These are phyloP conservation scores for Pythium chondricola DNA, from an alignment of 352 stramenopile species.

Conservation along the genomic window DNA sequence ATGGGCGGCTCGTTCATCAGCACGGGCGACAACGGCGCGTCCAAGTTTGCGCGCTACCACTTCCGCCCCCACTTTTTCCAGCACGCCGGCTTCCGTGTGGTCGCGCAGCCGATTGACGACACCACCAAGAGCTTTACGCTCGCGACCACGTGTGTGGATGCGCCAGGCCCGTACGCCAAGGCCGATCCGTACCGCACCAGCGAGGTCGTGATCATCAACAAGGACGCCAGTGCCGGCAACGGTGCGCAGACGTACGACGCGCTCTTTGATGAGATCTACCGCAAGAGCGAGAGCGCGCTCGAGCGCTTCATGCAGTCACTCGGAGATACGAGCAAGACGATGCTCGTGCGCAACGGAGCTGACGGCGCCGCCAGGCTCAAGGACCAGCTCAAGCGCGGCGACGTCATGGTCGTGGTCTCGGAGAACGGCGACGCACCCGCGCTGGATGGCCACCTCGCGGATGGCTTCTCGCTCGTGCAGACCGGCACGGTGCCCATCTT, in stretches of 20 bases:
- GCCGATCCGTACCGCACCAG: constrained; percentile 56
- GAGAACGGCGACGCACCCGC: constrained; percentile 23
- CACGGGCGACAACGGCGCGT: constrained; percentile 91
- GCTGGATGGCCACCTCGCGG: constrained; percentile 19
- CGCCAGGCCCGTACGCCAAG: constrained; percentile 47
- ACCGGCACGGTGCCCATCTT: constrained; percentile 44
- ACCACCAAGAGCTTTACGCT: constrained; percentile 45
- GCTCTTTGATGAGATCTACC: constrained; percentile 52
- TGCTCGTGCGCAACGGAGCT: constrained; percentile 38
- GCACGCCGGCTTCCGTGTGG: constrained; percentile 93
- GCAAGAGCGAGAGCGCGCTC: constrained; percentile 52
- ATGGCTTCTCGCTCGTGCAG: constrained; percentile 42
- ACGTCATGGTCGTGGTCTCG: constrained; percentile 53
- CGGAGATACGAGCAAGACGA: constrained; percentile 17
- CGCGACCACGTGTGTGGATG: constrained; percentile 65
- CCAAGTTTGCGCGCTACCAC: constrained; percentile 94
- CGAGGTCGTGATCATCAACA: constrained; percentile 30
- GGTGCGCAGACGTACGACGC: not conserved
- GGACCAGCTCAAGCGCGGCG: constrained; percentile 41
- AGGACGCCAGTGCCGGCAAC: not conserved
- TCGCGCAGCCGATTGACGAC: constrained; percentile 75
- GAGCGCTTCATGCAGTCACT: constrained; percentile 47
- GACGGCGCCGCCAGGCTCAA: constrained; percentile 37
- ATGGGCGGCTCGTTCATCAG: constrained; percentile 95
- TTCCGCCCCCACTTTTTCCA: constrained; percentile 97